phyloP scores from a whole-genome alignment of 106 monocot genomes.

The Chionographis japonica region DNA sequence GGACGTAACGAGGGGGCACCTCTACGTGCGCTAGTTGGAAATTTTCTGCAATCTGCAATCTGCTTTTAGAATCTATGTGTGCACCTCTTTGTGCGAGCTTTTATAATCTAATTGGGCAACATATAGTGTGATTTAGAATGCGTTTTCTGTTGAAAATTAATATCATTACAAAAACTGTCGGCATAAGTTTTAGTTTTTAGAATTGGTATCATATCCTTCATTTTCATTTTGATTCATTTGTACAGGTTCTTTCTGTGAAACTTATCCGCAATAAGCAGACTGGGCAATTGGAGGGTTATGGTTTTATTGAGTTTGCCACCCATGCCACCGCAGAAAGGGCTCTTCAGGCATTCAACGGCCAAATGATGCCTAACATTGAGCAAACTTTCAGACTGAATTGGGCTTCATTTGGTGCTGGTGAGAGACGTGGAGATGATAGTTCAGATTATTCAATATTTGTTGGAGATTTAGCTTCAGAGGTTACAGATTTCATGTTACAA shows the following conservation, averaged over 20 bases:
- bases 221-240: background rate
- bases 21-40: no score
- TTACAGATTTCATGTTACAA: conserved; percentile 69
- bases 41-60: no score
- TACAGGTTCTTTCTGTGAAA: conserved; percentile 53
- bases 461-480: conserved; percentile 78
- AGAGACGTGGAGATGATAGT: conserved; percentile 42
- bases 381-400: conserved; percentile 71
- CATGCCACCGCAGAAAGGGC: conserved; percentile 54
- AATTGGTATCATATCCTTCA: background rate
- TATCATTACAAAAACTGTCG: no score
- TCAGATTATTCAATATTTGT: conserved; percentile 67
- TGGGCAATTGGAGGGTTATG: conserved; percentile 70
- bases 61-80: no score
- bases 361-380: conserved; percentile 67
- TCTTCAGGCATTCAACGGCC: conserved; percentile 69
- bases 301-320: conserved; percentile 65
- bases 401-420: conserved; percentile 61
- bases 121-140: no score
- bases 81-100: no score
- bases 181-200: background rate
- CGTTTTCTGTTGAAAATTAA: no score
- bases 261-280: conserved; percentile 71
- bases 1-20: no score
- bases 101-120: no score